Percentiles rank a stretch among this genome's conserved stretches.
Conservation (phyloP, 306 rosid genomes). For the Begonia fuchsioides region DNA sequence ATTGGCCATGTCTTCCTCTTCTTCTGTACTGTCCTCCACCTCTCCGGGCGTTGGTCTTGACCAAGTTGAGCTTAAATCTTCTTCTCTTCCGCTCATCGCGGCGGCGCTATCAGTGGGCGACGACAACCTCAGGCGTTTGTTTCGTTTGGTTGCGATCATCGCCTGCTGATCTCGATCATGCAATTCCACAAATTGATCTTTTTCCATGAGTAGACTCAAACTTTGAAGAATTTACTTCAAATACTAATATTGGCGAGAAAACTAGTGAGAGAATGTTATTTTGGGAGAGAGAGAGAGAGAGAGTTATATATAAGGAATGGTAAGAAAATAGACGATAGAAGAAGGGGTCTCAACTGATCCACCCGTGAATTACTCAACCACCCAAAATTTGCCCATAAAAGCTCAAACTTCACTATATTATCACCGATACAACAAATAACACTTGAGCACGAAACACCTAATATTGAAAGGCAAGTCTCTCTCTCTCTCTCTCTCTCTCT, state of each 20-base stretch:
- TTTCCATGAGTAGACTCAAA: constrained; percentile 28
- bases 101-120: constrained; percentile 51
- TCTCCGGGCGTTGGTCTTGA: too few species aligned
- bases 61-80: constrained; percentile 27
- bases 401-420: too few species aligned
- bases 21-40: too few species aligned
- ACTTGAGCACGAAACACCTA: too few species aligned
- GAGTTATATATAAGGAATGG: constrained; percentile 12
- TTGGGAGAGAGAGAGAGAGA: constrained; percentile 6
- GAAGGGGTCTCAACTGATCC: constrained; percentile 7
- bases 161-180: constrained; percentile 8
- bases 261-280: neutral
- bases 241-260: neutral
- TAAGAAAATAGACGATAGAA: constrained; percentile 1
- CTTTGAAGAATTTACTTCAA: neutral
- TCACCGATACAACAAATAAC: too few species aligned
- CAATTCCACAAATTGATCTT: constrained; percentile 16
- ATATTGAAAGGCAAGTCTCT: too few species aligned
- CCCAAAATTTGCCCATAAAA: constrained; percentile 22
- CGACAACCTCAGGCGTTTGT: constrained; percentile 35
- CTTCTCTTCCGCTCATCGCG: constrained; percentile 4
- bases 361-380: constrained; percentile 7
- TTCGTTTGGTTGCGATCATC: constrained; percentile 42
- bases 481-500: too few species aligned
- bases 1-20: too few species aligned